Evolutionary conservation across 805 yeast species (phyloP), one percentile per base, ranked within the genome.

Genomic region (Pichia californica): DNA sequence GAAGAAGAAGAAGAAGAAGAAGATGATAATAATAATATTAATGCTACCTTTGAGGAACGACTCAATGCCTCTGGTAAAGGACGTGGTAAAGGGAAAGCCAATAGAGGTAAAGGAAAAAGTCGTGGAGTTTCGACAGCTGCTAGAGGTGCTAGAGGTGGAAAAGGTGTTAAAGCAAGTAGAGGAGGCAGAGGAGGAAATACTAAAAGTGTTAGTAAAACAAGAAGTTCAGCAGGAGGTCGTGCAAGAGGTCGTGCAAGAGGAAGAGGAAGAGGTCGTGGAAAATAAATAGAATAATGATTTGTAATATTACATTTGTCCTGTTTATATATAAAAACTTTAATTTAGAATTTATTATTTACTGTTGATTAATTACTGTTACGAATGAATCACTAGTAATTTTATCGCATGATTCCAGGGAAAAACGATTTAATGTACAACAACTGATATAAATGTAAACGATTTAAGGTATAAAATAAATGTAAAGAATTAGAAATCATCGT

Each of bases 401-500:
- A n/a, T n/a, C n/a, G n/a, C n/a, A n/a, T n/a, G n/a, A n/a, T n/a
- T n/a, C n/a, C n/a, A n/a, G n/a, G n/a, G n/a, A n/a, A n/a, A n/a
- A n/a, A n/a, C n/a, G n/a, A n/a, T 18, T 31, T 31, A 31, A 2
- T 19, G 34, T 31, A 18, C 34, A 31, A 18, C 7, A 35, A 11
- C 28, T n/a, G 11, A 9, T 27, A 19, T 18, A 14, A 6, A 14
- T 10, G 7, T 8, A 23, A 26, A 15, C 9, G 9, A 23, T 11
- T 36, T 27, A 18, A 25, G 16, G 27, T 36, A 10, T 33, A 33
- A 31, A 18, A 18, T 9, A 29, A 16, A 25, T 30, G 5, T 31
- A 18, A 19, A 29, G n/a, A 18, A 11, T 21, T 43, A 38, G 36
- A 49, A 49, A 37, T 48, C 45, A 27, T 54, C 36, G 15, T 33